These are phyloP conservation scores for Ceratocystis ficicola DNA, from an alignment of 2,329 filamentous ascomycete genomes.

Conservation along the genomic window DNA sequence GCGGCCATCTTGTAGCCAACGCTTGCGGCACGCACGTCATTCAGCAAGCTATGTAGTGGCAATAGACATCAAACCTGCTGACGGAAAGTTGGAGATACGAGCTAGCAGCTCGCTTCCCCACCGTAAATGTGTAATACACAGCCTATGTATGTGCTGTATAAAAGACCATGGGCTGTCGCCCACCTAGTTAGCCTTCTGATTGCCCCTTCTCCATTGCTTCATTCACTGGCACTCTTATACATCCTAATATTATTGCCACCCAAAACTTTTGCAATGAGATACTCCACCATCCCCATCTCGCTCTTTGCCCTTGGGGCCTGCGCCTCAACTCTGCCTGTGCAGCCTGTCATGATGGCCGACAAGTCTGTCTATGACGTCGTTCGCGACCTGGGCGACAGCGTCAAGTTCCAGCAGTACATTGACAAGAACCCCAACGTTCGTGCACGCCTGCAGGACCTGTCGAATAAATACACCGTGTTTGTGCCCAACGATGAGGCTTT, in stretches of 20 bases:
- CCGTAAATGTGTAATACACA: too few relatives aligned
- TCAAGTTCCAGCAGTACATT: constrained; percentile 19
- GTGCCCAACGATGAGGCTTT: constrained; percentile 70
- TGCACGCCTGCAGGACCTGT: constrained; percentile 58
- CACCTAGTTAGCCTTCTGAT: not conserved
- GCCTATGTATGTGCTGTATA: not conserved
- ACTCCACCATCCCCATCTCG: constrained; percentile 2
- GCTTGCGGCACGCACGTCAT: not conserved
- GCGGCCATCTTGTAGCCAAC: not conserved
- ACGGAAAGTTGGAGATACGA: not conserved
- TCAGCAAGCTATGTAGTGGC: not conserved
- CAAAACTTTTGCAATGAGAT: constrained; percentile 38
- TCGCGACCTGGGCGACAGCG: constrained; percentile 24
- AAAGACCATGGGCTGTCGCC: not conserved
- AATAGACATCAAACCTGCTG: not conserved
- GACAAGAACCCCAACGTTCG: constrained; percentile 61
- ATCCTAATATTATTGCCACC: constrained; percentile 30
- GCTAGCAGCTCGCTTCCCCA: not conserved
- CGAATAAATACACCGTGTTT: constrained; percentile 65
- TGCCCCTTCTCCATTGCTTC: not conserved
- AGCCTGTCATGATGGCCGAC: constrained; percentile 7
- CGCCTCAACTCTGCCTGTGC: constrained; percentile 8
- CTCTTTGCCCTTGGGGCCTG: constrained; percentile 19
- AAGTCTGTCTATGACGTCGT: constrained; percentile 24
- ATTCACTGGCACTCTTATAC: not conserved